Evolutionary conservation across 1,139 yeast species (phyloP).

Genomic region (Saccharomyces hybrid): DNA sequence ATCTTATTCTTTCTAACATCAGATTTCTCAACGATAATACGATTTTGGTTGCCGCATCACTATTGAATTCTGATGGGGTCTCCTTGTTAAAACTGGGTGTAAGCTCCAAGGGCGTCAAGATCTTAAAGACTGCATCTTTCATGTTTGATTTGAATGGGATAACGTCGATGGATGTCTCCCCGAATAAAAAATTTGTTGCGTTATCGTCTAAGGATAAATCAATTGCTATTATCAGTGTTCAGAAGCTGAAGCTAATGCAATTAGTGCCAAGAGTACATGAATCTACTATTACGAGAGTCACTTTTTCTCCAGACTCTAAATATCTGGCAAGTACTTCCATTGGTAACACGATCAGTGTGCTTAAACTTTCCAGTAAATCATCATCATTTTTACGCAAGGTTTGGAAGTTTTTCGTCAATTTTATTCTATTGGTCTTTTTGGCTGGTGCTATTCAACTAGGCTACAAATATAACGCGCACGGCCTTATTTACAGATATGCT

Average conservation of each 20-base stretch:
- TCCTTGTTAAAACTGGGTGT: constrained; percentile 28
- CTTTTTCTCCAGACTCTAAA: constrained; percentile 63
- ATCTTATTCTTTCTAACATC: constrained; percentile 47
- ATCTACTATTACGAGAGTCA: constrained; percentile 72
- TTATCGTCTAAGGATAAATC: constrained; percentile 74
- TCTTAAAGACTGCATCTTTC: constrained; percentile 39
- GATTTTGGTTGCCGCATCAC: constrained; percentile 49
- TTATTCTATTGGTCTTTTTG: constrained; percentile 38
- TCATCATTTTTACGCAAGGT: constrained; percentile 35
- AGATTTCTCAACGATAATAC: constrained; percentile 49
- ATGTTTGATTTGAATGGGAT: constrained; percentile 54
- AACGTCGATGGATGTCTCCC: constrained; percentile 57
- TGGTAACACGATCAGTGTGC: constrained; percentile 63
- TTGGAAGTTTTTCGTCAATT: constrained; percentile 41
- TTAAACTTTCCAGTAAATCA: constrained; percentile 51
- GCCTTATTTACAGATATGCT: constrained; percentile 14
- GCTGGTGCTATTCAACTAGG: constrained; percentile 36
- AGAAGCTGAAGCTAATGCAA: constrained; percentile 45
- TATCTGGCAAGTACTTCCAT: constrained; percentile 74
- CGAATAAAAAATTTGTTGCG: constrained; percentile 45
- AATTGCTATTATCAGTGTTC: constrained; percentile 46
- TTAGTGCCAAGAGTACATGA: constrained; percentile 57
- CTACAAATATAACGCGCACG: constrained; percentile 38
- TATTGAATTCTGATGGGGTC: constrained; percentile 36
- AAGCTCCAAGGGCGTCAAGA: constrained; percentile 29